Conservation (phyloP, 2,329 filamentous ascomycete genomes). For the Cladosporium sp. region DNA sequence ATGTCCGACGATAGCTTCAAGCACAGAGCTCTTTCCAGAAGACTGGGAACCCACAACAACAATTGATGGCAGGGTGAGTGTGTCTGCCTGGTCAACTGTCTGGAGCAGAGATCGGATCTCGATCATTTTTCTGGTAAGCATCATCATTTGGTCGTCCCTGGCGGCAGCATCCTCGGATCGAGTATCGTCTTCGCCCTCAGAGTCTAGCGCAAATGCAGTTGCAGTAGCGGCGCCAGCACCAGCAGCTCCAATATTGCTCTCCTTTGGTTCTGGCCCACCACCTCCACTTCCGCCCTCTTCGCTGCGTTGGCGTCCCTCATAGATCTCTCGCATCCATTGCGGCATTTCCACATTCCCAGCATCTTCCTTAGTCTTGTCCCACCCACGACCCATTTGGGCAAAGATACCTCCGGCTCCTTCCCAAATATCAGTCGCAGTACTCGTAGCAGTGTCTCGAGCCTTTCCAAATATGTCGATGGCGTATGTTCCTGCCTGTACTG, state of each 20-base stretch:
- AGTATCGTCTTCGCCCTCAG: constrained; percentile 58
- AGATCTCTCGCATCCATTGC: constrained; percentile 70
- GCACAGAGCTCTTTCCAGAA: constrained; percentile 93
- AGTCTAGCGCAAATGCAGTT: constrained; percentile 73
- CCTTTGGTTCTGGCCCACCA: constrained; percentile 35
- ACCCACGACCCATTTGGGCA: constrained; percentile 73
- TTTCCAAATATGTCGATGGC: constrained; percentile 69
- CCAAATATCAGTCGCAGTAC: constrained; percentile 64
- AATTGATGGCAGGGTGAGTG: constrained; percentile 86
- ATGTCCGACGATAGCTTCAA: constrained; percentile 95
- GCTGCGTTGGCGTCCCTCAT: constrained; percentile 29
- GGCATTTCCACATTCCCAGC: constrained; percentile 48
- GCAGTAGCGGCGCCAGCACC: constrained; percentile 67
- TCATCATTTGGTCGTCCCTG: constrained; percentile 98
- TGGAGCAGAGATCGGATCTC: constrained; percentile 91
- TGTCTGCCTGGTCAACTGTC: constrained; percentile 84
- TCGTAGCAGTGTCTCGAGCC: constrained; percentile 65
- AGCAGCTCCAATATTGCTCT: constrained; percentile 47
- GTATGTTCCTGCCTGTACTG: constrained; percentile 73
- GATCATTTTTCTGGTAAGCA: constrained; percentile 98
- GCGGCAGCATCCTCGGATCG: constrained; percentile 61
- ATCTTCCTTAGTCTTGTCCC: constrained; percentile 74
- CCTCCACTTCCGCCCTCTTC: constrained; percentile 31
- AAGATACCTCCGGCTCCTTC: constrained; percentile 69
- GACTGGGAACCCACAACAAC: constrained; percentile 99